Conservation (phyloP, 176 grass and related monocot genomes). For the Avena atlantica region DNA sequence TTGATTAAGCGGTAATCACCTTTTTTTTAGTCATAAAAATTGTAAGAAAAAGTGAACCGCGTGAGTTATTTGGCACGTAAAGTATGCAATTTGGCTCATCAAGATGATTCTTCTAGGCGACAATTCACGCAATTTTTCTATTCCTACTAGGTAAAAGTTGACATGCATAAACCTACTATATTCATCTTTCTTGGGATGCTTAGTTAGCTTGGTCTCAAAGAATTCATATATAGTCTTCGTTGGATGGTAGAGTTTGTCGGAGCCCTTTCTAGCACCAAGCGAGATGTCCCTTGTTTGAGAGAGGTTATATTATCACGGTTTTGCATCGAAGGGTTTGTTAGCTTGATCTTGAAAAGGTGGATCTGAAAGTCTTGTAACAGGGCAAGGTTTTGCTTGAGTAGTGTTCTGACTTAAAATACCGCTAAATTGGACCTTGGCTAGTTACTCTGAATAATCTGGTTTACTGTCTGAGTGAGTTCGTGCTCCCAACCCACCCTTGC, state of each 20-base stretch:
- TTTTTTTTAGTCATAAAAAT: neutral
- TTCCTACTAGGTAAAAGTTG: no score
- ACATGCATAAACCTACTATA: no score
- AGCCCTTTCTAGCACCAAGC: no score
- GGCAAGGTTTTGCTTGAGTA: neutral
- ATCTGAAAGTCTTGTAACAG: neutral
- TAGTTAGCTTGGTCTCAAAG: no score
- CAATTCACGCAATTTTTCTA: no score
- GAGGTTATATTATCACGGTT: no score
- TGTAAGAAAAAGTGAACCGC: neutral
- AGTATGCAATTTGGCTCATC: neutral
- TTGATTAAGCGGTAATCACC: neutral
- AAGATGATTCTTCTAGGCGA: neutral
- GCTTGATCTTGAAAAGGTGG: neutral
- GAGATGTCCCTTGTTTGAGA: neutral
- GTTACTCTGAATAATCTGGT: neutral
- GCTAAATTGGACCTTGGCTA: neutral
- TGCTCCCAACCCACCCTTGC: no score
- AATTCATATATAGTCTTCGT: no score
- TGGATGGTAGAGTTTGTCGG: no score
- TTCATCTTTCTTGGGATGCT: neutral
- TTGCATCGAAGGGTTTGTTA: neutral
- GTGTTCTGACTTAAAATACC: neutral
- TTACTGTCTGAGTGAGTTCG: neutral
- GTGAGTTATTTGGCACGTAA: neutral